Base-by-base conservation (phyloP, 768 basidiomycete species). In the Tulasnella sp. region DNA sequence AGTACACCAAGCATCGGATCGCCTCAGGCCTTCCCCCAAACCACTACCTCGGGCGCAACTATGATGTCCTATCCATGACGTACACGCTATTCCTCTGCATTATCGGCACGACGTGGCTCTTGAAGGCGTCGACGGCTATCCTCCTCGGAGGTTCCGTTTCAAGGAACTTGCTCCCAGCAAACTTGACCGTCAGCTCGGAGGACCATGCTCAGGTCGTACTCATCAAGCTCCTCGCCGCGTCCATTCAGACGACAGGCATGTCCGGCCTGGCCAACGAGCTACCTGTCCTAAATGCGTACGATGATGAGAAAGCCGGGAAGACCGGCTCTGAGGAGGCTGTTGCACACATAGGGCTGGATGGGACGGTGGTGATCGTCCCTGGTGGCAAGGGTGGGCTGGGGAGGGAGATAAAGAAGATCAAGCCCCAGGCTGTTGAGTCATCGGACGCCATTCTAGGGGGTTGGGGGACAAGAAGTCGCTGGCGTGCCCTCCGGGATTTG, bases 331-430 rank as follows among this genome's bases (percentile, higher is more conserved):
- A 1, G 41, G 38, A 13, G 34, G 43, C 15, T 43, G 24, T 26
- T 34, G 32, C n/a, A 11, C 54, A 48, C 11, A 56, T 56, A n/a
- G 17, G 38, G 3, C 41, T 42, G 4, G 43, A 56, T 42, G 54
- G 54, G 10, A 19, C 26, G 38, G 54, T 56, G 21, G 21, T 56
- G 26, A 42, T 56, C 27, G 23, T 27, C 11, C 27, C 41, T 15
- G 32, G 21, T n/a, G 50, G 50, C 23, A 26, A 8, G 1, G 32
- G 32, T 42, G 54, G 54, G 19, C 17, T 56, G 54, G 43, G 34
- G 32, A 32, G 54, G 41, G 54, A 56, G 43, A 56, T 56, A 11
- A 56, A 56, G 41, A 56, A 24, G 38, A 30, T 56, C 54, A 56
- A 42, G 30, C 32, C 43, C 15, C 41, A 23, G 2, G 43, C 26